These are phyloP conservation scores for Syzygium syzygioides DNA, from an alignment of 441 rosid species.

Conservation along the genomic window DNA sequence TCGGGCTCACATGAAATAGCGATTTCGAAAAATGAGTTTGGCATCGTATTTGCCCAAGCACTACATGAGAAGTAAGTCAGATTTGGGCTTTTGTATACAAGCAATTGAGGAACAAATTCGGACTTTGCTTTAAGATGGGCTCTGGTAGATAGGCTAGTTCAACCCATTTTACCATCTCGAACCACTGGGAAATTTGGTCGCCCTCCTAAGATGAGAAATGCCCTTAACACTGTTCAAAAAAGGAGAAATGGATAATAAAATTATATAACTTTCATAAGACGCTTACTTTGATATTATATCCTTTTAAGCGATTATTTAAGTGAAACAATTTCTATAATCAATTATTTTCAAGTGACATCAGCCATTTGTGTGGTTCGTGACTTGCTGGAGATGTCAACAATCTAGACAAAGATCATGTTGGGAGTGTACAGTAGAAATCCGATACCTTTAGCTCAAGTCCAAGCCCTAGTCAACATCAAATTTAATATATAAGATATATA, in stretches of 20 bases:
- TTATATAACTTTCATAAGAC: neutral
- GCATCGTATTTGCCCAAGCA: neutral
- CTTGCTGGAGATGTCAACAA: neutral
- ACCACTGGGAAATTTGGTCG: neutral
- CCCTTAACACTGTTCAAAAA: neutral
- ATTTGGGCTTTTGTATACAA: neutral
- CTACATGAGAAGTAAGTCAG: neutral
- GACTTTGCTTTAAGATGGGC: neutral
- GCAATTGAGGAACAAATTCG: neutral
- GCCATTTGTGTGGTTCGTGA: neutral
- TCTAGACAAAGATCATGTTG: neutral
- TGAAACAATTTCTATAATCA: neutral
- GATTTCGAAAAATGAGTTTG: neutral
- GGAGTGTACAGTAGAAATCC: too few relatives aligned
- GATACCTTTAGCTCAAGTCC: too few relatives aligned
- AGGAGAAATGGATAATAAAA: neutral
- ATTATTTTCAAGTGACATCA: neutral
- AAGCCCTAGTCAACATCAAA: too few relatives aligned
- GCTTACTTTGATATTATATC: neutral
- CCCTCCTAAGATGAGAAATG: neutral
- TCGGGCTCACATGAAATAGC: neutral
- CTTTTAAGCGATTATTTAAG: neutral
- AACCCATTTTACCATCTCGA: neutral
- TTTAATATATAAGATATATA: too few relatives aligned
- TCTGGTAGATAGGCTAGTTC: neutral